Conservation (phyloP, 305 asterid genomes). For the Fraxinus xanthoxyloides region DNA sequence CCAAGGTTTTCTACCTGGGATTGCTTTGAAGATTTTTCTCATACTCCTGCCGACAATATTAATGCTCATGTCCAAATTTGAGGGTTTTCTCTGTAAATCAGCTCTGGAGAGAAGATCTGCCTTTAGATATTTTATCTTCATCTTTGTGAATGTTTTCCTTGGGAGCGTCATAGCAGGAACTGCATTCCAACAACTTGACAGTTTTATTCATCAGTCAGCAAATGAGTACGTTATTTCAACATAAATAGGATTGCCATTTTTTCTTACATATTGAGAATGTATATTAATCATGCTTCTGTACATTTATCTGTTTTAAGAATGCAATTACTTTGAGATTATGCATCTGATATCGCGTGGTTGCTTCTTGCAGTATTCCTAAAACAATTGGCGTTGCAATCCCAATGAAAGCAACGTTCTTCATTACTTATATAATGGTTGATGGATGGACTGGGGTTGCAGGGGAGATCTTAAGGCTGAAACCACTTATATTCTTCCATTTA, state of each 20-base stretch:
- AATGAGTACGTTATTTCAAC: slow-evolving; percentile 51
- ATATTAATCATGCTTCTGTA: not conserved
- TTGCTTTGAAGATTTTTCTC: slow-evolving; percentile 88
- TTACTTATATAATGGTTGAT: slow-evolving; percentile 87
- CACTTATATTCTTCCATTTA: slow-evolving; percentile 74
- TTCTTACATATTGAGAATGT: not conserved
- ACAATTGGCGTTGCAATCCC: slow-evolving; percentile 90
- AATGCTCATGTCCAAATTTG: slow-evolving; percentile 90
- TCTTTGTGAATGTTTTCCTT: slow-evolving; percentile 83
- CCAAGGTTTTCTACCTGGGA: slow-evolving; percentile 89
- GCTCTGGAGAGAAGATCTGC: slow-evolving; percentile 89
- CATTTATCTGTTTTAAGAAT: not conserved
- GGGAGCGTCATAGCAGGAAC: slow-evolving; percentile 92
- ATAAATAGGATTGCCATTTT: not conserved
- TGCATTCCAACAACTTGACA: slow-evolving; percentile 72
- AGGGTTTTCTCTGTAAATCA: slow-evolving; percentile 72
- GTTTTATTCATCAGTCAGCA: slow-evolving; percentile 56
- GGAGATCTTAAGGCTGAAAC: slow-evolving; percentile 78
- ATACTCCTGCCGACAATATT: slow-evolving; percentile 73
- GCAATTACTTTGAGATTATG: not conserved
- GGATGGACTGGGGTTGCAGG: slow-evolving; percentile 99
- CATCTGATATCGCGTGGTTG: not conserved
- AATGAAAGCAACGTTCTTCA: slow-evolving; percentile 91
- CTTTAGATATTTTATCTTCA: slow-evolving; percentile 71
- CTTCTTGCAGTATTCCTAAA: slow-evolving; percentile 53